Conservation (phyloP, 1,284 basidiomycete genomes). For the Fomitiporia mediterranea region DNA sequence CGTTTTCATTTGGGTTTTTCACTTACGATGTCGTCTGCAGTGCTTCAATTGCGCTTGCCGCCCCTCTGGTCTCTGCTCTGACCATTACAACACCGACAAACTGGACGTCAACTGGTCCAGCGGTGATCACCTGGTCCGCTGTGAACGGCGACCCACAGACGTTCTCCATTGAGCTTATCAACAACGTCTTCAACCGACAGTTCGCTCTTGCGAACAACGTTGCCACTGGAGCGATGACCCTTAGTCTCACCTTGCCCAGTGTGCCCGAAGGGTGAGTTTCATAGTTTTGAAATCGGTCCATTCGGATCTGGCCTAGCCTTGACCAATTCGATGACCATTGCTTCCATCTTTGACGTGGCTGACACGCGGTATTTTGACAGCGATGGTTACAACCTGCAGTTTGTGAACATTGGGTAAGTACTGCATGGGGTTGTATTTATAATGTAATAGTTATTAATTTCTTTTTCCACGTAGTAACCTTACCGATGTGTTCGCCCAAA, state of each 20-base stretch:
- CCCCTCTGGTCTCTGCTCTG: slow-evolving; percentile 48
- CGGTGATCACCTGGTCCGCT: slow-evolving; percentile 47
- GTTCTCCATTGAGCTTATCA: slow-evolving; percentile 41
- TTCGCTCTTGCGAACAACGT: slow-evolving; percentile 61
- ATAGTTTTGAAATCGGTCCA: neutral
- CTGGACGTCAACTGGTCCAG: slow-evolving; percentile 31
- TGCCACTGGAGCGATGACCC: slow-evolving; percentile 30
- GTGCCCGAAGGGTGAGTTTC: slow-evolving; percentile 46
- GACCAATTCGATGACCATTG: neutral
- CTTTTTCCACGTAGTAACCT: slow-evolving; percentile 37
- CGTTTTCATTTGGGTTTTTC: no score
- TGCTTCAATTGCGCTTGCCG: slow-evolving; percentile 36
- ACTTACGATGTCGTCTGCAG: slow-evolving; percentile 28
- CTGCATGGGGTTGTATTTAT: no score
- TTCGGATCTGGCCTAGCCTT: neutral
- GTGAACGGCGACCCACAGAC: slow-evolving; percentile 36
- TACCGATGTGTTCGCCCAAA: slow-evolving; percentile 40
- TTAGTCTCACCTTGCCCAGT: slow-evolving; percentile 43
- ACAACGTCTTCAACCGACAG: slow-evolving; percentile 47
- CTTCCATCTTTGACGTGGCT: neutral
- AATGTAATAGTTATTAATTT: neutral
- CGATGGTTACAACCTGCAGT: slow-evolving; percentile 46
- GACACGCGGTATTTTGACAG: slow-evolving; percentile 29
- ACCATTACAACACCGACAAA: slow-evolving; percentile 36
- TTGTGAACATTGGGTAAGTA: slow-evolving; percentile 42